These are phyloP conservation scores for Boletellus sp. DNA, from an alignment of 768 basidiomycete genomes.

Conservation along the genomic window DNA sequence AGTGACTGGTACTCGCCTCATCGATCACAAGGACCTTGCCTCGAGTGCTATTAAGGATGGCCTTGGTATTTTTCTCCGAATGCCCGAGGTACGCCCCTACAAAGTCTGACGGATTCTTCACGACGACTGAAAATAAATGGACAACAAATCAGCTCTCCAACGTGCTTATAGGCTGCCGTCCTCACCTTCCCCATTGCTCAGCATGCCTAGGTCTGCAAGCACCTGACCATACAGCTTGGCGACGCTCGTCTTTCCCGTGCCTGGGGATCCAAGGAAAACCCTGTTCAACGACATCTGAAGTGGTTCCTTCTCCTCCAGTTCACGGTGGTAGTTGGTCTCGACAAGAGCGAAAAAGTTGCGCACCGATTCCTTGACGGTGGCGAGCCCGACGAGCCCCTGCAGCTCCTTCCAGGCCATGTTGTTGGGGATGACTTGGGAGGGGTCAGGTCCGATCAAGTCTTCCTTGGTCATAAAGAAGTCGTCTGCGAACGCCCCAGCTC, in stretches of 20 bases:
- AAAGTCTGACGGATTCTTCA: conserved; percentile 70
- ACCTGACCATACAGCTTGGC: conserved; percentile 65
- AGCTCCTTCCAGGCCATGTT: conserved; percentile 52
- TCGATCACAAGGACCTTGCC: conserved; percentile 73
- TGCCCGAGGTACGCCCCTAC: conserved; percentile 55
- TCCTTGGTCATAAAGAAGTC: conserved; percentile 50
- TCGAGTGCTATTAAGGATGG: conserved; percentile 51
- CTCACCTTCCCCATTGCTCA: conserved; percentile 71
- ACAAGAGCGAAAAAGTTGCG: conserved; percentile 44
- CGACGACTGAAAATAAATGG: conserved; percentile 41
- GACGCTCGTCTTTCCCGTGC: conserved; percentile 71
- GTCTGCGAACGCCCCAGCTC: conserved; percentile 37
- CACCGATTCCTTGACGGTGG: conserved; percentile 53
- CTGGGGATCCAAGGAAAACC: conserved; percentile 64
- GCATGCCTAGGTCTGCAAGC: conserved; percentile 53
- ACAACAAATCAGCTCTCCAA: background rate
- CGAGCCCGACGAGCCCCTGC: conserved; percentile 51
- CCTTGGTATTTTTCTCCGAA: conserved; percentile 63
- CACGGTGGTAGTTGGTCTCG: conserved; percentile 55
- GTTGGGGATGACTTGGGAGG: conserved; percentile 43
- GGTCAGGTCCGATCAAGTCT: conserved; percentile 66
- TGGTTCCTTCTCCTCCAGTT: conserved; percentile 53
- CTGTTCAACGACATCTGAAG: conserved; percentile 56
- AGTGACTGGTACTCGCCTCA: conserved; percentile 42
- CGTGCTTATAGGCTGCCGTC: background rate